phyloP scores from a whole-genome alignment of 495 filamentous ascomycete genomes.

The Sordaria brevicollis region DNA sequence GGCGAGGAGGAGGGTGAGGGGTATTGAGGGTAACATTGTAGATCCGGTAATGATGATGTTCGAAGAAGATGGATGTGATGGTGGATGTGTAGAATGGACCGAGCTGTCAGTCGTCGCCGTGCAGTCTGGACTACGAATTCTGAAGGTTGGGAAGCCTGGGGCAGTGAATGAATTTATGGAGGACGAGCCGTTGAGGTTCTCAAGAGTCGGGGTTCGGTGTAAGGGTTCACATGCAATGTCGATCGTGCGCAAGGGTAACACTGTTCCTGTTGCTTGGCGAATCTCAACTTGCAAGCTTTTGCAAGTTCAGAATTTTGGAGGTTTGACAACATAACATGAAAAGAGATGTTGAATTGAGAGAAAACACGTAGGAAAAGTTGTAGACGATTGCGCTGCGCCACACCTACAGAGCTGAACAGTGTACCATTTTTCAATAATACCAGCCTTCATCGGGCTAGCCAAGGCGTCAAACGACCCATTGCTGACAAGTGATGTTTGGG shows the following conservation, averaged over 20 bases:
- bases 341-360: no score
- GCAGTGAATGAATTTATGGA: neutral
- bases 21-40: neutral
- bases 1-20: neutral
- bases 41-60: neutral
- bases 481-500: neutral
- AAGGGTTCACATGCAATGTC: neutral
- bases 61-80: no score
- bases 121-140: neutral
- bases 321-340: neutral
- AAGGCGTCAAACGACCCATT: neutral
- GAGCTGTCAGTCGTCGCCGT: neutral
- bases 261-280: neutral
- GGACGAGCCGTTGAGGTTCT: neutral
- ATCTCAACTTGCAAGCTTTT: no score
- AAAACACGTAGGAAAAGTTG: neutral
- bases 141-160: neutral
- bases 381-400: neutral
- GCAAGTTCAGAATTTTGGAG: neutral
- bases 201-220: neutral
- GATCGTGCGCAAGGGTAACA: neutral
- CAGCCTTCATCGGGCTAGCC: neutral
- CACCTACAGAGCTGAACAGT: neutral
- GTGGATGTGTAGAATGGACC: neutral
- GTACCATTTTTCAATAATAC: neutral